Percentiles rank a stretch among this genome's conserved stretches.
Evolutionary conservation across 2,329 filamentous ascomycete species (phyloP).

Genomic region (Westerdykella sp.): DNA sequence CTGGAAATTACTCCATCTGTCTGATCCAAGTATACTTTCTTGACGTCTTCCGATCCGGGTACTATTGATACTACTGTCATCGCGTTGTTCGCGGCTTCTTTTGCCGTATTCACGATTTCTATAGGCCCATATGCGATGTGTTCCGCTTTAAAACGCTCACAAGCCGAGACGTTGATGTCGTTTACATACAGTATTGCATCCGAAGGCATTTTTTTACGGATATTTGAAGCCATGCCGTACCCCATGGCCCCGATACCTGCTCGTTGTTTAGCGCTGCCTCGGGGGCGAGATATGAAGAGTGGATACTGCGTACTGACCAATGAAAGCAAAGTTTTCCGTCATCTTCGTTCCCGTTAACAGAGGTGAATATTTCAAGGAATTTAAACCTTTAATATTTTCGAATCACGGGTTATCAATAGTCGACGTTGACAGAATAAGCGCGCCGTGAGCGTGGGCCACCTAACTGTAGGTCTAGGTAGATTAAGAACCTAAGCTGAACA

Average conservation of each 20-base stretch:
- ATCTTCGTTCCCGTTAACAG: slow-evolving; percentile 5
- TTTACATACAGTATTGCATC: slow-evolving; percentile 22
- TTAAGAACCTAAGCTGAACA: too few relatives aligned
- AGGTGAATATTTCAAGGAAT: not conserved
- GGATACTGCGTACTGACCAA: slow-evolving; percentile 11
- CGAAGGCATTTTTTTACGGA: slow-evolving; percentile 20
- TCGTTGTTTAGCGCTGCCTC: not conserved
- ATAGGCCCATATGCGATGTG: slow-evolving; percentile 17
- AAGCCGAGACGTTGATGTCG: slow-evolving; percentile 22
- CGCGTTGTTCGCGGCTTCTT: slow-evolving; percentile 24
- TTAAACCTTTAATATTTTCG: too few relatives aligned
- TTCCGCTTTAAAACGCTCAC: slow-evolving; percentile 18
- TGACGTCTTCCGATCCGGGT: slow-evolving; percentile 21
- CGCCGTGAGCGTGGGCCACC: too few relatives aligned
- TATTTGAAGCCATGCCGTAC: slow-evolving; percentile 28
- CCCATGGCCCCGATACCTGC: slow-evolving; percentile 33
- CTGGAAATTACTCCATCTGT: slow-evolving; percentile 20
- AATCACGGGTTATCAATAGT: too few relatives aligned
- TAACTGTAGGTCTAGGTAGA: too few relatives aligned
- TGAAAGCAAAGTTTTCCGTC: slow-evolving; percentile 28
- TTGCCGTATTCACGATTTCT: slow-evolving; percentile 19
- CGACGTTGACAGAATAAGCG: too few relatives aligned
- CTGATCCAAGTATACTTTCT: slow-evolving; percentile 25
- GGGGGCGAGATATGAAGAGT: not conserved
- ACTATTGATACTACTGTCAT: slow-evolving; percentile 26